These are phyloP conservation scores for Sarcomyxa edulis DNA, from an alignment of 768 basidiomycete species.

Conservation along the genomic window DNA sequence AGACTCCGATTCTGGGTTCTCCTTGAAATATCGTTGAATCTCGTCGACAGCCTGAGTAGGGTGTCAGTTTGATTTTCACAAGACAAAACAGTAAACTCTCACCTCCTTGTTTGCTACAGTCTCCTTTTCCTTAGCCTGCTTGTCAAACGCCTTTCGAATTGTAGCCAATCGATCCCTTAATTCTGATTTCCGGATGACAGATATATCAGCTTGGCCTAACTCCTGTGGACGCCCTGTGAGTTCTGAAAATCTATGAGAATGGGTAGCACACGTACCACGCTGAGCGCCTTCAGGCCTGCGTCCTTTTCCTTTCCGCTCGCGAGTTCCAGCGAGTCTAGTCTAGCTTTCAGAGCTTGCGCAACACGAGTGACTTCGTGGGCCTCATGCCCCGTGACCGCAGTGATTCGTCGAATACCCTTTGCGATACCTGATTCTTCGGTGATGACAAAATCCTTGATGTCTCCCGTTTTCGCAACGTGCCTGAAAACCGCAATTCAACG, in stretches of 20 bases:
- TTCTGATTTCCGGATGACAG: conserved; percentile 74
- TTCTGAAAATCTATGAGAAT: conserved; percentile 4
- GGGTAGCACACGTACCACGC: conserved; percentile 46
- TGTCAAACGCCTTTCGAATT: conserved; percentile 80
- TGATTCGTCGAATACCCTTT: conserved; percentile 93
- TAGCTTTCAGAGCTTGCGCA: conserved; percentile 57
- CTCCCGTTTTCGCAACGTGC: conserved; percentile 93
- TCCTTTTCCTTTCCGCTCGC: conserved; percentile 80
- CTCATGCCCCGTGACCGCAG: conserved; percentile 92
- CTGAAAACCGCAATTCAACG: conserved; percentile 27
- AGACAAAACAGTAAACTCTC: too few relatives aligned
- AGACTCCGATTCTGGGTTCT: conserved; percentile 62
- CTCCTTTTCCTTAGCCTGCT: conserved; percentile 79
- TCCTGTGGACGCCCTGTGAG: conserved; percentile 59
- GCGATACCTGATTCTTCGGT: conserved; percentile 96
- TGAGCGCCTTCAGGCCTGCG: conserved; percentile 75
- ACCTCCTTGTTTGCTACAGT: conserved; percentile 75
- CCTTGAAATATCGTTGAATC: conserved; percentile 69
- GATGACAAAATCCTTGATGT: conserved; percentile 95
- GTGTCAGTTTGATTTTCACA: too few relatives aligned
- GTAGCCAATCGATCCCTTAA: conserved; percentile 68
- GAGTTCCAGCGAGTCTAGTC: conserved; percentile 56
- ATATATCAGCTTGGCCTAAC: conserved; percentile 85
- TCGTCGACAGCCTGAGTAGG: conserved; percentile 65
- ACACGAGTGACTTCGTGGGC: conserved; percentile 74